Evolutionary conservation across 352 stramenopile species (phyloP).

Genomic region (Pythium apleroticum): DNA sequence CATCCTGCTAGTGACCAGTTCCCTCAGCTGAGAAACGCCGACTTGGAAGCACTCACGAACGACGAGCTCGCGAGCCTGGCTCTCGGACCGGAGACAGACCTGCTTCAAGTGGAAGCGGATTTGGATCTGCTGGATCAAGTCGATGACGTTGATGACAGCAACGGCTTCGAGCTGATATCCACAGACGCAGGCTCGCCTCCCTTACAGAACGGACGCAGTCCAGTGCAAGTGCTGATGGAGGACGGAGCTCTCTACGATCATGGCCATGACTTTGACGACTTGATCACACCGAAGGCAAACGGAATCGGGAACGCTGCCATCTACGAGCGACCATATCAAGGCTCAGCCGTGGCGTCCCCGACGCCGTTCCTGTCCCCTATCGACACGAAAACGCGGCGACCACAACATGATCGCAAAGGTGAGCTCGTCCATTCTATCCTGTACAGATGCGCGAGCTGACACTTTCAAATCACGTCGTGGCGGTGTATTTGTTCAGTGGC

Average conservation of each 20-base stretch:
- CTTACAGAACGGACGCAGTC: neutral
- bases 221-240: neutral
- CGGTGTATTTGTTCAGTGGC: neutral
- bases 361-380: constrained; percentile 18
- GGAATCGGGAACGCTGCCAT: neutral
- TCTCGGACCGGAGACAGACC: constrained; percentile 18
- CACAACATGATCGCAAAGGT: neutral
- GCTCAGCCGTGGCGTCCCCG: constrained; percentile 4
- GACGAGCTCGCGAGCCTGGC: constrained; percentile 24
- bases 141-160: neutral
- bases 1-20: constrained; percentile 25
- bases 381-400: constrained; percentile 13
- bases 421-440: neutral
- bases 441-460: no score
- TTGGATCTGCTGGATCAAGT: neutral
- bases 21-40: constrained; percentile 25
- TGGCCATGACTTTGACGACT: constrained; percentile 5
- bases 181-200: constrained; percentile 5
- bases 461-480: neutral
- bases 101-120: constrained; percentile 21
- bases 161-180: constrained; percentile 13
- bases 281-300: constrained; percentile 10
- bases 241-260: neutral
- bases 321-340: neutral
- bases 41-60: constrained; percentile 29